phyloP scores from a whole-genome alignment of 192 early-diverging fungal genomes.

The Backusella westeae region DNA sequence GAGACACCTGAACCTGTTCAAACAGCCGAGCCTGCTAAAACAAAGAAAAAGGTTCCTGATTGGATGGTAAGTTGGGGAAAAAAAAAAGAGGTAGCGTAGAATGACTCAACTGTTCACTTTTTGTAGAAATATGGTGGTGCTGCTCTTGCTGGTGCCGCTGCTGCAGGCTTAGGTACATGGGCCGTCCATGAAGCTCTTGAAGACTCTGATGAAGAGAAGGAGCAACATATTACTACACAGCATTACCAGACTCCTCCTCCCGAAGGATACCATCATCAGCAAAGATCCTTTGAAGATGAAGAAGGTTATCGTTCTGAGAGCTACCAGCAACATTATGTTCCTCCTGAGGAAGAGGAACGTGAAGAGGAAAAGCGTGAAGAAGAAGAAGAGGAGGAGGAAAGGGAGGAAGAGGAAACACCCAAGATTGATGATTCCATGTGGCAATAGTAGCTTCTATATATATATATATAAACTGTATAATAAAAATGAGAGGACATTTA shows the following conservation, averaged over 20 bases:
- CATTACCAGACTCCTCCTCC: not conserved
- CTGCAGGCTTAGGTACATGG: conserved; percentile 29
- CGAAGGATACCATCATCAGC: not conserved
- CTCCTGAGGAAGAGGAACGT: not conserved
- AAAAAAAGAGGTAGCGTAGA: not conserved
- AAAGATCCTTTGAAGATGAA: conserved; percentile 3
- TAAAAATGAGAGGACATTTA: not conserved
- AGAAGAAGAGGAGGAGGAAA: not conserved
- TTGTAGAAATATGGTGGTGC: conserved; percentile 37
- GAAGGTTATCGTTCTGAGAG: not conserved
- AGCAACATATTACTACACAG: not conserved
- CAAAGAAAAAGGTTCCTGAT: conserved; percentile 22
- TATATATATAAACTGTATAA: not conserved
- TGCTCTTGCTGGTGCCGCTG: conserved; percentile 33
- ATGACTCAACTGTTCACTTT: not conserved
- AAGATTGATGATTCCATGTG: not conserved
- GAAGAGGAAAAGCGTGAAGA: not conserved
- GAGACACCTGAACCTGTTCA: not conserved
- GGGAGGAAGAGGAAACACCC: not conserved
- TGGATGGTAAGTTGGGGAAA: conserved; percentile 25
- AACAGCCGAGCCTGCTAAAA: not conserved
- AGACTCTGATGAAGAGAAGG: conserved; percentile 7
- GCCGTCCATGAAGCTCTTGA: conserved; percentile 1
- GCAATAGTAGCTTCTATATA: not conserved
- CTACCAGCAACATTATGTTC: not conserved